Evolutionary conservation across 2,329 filamentous ascomycete genomes (phyloP), one percentile per base, ranked within the genome.

Genomic region (Talaromyces sp.): DNA sequence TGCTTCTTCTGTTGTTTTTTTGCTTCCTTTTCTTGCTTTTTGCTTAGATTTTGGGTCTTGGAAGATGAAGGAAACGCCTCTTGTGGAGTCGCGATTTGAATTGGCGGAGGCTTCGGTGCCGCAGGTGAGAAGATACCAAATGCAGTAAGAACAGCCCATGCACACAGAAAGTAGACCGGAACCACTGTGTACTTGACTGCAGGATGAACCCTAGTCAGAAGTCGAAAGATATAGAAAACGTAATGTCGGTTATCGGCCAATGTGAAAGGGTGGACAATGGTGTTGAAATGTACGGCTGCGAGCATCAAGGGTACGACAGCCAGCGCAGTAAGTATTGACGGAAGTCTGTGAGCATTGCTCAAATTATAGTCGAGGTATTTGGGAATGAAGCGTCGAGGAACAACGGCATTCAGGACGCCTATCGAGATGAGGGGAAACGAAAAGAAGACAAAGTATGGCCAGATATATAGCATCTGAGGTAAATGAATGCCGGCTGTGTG

Each of bases 181-280:
- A 89, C 84, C 1, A 90, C 87, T 0, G 84, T 77, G 70, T 92
- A 93, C 41, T 88, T 88, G 60, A 92, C 78, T 19, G 81, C 77
- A 1, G 82, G 81, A 48, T 91, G 85, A 6, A 83, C 84, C 2
- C 90, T 85, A 43, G 98, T 88, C 6, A 90, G 88, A 72, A 93
- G 87, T 1, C 93, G 88, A 82, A 99, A 99, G 66, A 96, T 82
- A 79, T 99, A 99, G 77, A 99, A 99, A 76, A 96, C 90, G 80
- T 97, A 99, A 76, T 99, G 95, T 2, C 95, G 85, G 77, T 99
- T 99, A 77, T 99, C 95, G 39, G 95, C 95, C 0, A 98, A 85
- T 0, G 93, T 97, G 75, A 98, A 99, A 0, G 95, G 94, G 73
- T 99, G 95, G 50, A 98, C 86, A 68, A 97, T 90, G 39, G 95